Base-by-base conservation (phyloP, 805 yeast species). In the Clavispora fructus region DNA sequence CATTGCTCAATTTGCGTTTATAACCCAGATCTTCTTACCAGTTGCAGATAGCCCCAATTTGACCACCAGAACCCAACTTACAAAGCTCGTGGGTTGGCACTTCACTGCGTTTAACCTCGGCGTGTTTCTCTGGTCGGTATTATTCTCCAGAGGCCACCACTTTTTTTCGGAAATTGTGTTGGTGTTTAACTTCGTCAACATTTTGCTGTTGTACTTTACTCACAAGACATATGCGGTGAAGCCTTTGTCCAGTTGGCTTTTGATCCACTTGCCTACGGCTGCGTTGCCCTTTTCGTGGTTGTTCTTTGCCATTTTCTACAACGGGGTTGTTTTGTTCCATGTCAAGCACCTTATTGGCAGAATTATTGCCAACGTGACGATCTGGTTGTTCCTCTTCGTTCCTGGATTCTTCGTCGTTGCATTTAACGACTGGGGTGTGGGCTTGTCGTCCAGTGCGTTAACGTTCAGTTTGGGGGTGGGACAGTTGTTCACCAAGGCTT, bases 261-360 rank as follows among this genome's bases (percentile, higher is more conserved):
- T 79, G 33, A 69, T 85, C 43, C 95, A 88, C 64, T 65, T 82
- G 53, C 77, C 92, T 13, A 74, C 75, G 12, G 75, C 80, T 9
- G 87, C 91, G 0, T 54, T 86, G 56, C 95, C 96, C 12, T 63
- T 85, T 45, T 73, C 85, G 29, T 88, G 95, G 95, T 65, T 83
- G 32, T 61, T 85, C 48, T 85, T 81, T 58, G 83, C 82, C 23
- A 61, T 87, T 33, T 85, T 87, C 71, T 88, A 95, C 95, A 85
- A 85, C 59, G 95, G 95, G 40, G 90, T 95, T 1, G 84, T 83
- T 27, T 61, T 84, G 60, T 78, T 83, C 67, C 85, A 83, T 49
- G 78, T 85, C 45, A 75, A 77, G 55, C 61, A 67, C 48, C 62
- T 84, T n/a, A 65, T 77, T 17, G 81, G 88, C 13, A 74, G 95